phyloP scores from a whole-genome alignment of 1,139 yeast species.

The Taphrina populina region DNA sequence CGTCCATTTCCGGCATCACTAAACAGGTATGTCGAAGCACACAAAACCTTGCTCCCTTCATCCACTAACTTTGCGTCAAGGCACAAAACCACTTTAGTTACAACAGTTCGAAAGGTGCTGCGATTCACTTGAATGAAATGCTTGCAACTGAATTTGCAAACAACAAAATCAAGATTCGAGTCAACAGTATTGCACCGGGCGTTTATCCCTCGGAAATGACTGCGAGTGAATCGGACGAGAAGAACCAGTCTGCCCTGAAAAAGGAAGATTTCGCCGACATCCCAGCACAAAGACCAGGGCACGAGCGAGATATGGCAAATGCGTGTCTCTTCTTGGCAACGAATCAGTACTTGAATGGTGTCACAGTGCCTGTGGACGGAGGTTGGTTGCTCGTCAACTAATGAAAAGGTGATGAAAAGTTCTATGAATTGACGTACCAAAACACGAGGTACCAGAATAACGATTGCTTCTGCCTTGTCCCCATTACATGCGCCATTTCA shows the following conservation, averaged over 20 bases:
- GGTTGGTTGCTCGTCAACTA: conserved; percentile 36
- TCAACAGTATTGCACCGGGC: conserved; percentile 39
- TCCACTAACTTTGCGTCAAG: conserved; percentile 42
- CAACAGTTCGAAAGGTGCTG: conserved; percentile 39
- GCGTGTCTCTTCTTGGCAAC: conserved; percentile 38
- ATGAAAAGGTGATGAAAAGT: no score
- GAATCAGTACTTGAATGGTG: conserved; percentile 37
- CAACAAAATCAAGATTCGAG: conserved; percentile 42
- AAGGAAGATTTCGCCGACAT: conserved; percentile 29
- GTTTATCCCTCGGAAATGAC: conserved; percentile 41
- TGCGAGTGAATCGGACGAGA: conserved; percentile 28
- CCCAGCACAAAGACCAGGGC: conserved; percentile 39
- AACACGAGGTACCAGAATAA: no score
- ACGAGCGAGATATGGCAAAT: conserved; percentile 40
- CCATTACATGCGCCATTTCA: no score
- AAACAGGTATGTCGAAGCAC: conserved; percentile 9
- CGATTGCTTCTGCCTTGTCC: no score
- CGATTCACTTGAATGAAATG: conserved; percentile 39
- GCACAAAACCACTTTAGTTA: conserved; percentile 57
- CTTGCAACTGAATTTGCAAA: conserved; percentile 38
- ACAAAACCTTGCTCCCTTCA: not conserved
- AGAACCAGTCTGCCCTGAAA: conserved; percentile 30
- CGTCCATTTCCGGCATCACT: conserved; percentile 31
- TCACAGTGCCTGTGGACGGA: conserved; percentile 36
- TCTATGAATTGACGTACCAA: no score